A percentile compares a stretch with the other conserved stretches of the same genome.
These are phyloP conservation scores for Stagonosporopsis chrysanthemi DNA, from an alignment of 2,329 filamentous ascomycete genomes.

Conservation along the genomic window DNA sequence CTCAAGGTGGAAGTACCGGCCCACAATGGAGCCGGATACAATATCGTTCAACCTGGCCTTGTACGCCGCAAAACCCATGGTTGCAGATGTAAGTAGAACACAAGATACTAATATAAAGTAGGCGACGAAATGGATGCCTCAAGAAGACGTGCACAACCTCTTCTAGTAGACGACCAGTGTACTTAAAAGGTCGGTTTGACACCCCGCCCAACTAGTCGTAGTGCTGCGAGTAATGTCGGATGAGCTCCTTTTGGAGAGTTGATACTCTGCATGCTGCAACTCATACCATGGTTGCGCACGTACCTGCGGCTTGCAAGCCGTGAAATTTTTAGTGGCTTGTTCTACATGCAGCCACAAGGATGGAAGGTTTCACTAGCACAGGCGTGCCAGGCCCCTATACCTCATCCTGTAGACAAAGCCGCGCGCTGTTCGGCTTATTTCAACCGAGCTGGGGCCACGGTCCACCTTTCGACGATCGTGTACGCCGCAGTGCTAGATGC, in stretches of 20 bases:
- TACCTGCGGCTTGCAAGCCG: conserved; percentile 14
- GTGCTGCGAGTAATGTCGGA: conserved; percentile 18
- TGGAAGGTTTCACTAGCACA: conserved; percentile 20
- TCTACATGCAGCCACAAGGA: conserved; percentile 16
- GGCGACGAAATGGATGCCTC: conserved; percentile 5
- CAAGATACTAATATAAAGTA: neutral
- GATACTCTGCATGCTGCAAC: conserved; percentile 17
- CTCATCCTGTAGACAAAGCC: conserved; percentile 13
- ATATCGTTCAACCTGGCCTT: conserved; percentile 39
- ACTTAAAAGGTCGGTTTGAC: conserved; percentile 19
- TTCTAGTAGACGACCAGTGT: conserved; percentile 10
- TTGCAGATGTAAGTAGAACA: conserved; percentile 3
- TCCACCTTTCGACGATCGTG: conserved; percentile 14
- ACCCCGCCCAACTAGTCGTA: conserved; percentile 20
- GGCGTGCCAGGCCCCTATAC: conserved; percentile 15
- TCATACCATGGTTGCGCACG: conserved; percentile 14
- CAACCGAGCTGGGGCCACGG: conserved; percentile 11
- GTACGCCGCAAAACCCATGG: conserved; percentile 17
- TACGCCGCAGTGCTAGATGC: conserved; percentile 2
- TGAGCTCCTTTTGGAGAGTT: conserved; percentile 17
- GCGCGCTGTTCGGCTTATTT: conserved; percentile 8
- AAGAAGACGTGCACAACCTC: conserved; percentile 12
- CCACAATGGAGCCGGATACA: conserved; percentile 45
- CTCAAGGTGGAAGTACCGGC: conserved; percentile 73
- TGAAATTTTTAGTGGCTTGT: conserved; percentile 17